A percentile compares a stretch with the other conserved stretches of the same genome.
phyloP scores from a whole-genome alignment of 768 basidiomycete genomes.

The Boletus rubescentipes region DNA sequence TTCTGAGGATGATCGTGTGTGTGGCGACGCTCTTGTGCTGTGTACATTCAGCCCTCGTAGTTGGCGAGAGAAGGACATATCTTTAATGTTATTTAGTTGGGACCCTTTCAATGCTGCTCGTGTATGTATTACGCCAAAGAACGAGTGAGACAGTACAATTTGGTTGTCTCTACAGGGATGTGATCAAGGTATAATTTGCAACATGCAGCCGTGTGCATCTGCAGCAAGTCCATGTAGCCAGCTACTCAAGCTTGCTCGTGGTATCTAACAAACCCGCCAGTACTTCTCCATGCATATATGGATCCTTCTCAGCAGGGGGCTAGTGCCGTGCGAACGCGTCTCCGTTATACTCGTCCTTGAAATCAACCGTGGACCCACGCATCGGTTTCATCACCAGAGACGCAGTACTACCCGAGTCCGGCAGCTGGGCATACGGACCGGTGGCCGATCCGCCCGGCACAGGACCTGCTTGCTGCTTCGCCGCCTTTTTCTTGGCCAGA shows the following conservation, averaged over 20 bases:
- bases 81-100: background rate
- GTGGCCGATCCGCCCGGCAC: background rate
- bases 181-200: slow-evolving; percentile 3
- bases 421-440: slow-evolving; percentile 25
- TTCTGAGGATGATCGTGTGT: slow-evolving; percentile 8
- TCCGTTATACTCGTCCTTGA: slow-evolving; percentile 14
- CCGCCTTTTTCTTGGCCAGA: slow-evolving; percentile 23
- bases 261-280: slow-evolving; percentile 8
- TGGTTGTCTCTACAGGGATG: background rate
- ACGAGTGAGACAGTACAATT: slow-evolving; percentile 5
- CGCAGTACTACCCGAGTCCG: slow-evolving; percentile 29
- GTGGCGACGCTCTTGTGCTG: slow-evolving; percentile 1
- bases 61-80: background rate
- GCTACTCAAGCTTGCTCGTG: slow-evolving; percentile 29
- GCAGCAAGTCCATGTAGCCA: slow-evolving; percentile 31
- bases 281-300: background rate
- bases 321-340: slow-evolving; percentile 18
- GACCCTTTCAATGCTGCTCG: background rate
- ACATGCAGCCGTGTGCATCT: slow-evolving; percentile 8
- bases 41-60: slow-evolving; percentile 3
- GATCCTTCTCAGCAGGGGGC: background rate
- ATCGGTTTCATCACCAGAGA: slow-evolving; percentile 32
- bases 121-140: background rate
- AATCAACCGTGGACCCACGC: slow-evolving; percentile 17
- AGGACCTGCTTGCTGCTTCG: slow-evolving; percentile 18